Conservation (phyloP, 208 protist species). For the Leishmania braziliensis region DNA sequence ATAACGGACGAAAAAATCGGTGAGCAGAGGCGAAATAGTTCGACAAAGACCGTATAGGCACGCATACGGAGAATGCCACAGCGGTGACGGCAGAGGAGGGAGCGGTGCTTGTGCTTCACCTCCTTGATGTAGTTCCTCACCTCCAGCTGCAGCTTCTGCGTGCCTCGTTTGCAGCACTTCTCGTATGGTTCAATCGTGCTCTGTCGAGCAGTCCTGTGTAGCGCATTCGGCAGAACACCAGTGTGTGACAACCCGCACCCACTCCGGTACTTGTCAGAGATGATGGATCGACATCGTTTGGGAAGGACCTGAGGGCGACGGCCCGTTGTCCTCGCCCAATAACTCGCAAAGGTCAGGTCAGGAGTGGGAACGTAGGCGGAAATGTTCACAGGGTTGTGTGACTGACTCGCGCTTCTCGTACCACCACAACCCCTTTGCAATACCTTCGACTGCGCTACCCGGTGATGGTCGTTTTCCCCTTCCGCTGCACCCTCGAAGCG, state of each 20-base stretch:
- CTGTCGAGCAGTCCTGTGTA: slow-evolving; percentile 5
- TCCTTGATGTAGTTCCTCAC: slow-evolving; percentile 31
- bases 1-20: neutral
- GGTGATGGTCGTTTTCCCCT: neutral
- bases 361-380: slow-evolving; percentile 10
- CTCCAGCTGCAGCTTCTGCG: slow-evolving; percentile 19
- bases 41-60: neutral
- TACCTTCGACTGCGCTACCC: neutral
- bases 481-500: slow-evolving; percentile 25
- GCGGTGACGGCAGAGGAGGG: slow-evolving; percentile 30
- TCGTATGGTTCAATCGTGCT: neutral
- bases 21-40: neutral
- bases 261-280: slow-evolving; percentile 34
- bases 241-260: slow-evolving; percentile 22
- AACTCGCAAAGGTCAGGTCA: neutral
- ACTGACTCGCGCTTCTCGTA: neutral
- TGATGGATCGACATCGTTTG: slow-evolving; percentile 33
- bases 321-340: neutral
- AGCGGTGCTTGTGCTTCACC: slow-evolving; percentile 26
- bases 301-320: slow-evolving; percentile 18
- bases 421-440: neutral
- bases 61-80: slow-evolving; percentile 11
- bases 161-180: slow-evolving; percentile 7
- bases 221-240: slow-evolving; percentile 25
- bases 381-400: neutral